A percentile compares a stretch with the other conserved stretches of the same genome.
phyloP scores from a whole-genome alignment of 2,329 filamentous ascomycete genomes.

The Neonectria magnoliae region DNA sequence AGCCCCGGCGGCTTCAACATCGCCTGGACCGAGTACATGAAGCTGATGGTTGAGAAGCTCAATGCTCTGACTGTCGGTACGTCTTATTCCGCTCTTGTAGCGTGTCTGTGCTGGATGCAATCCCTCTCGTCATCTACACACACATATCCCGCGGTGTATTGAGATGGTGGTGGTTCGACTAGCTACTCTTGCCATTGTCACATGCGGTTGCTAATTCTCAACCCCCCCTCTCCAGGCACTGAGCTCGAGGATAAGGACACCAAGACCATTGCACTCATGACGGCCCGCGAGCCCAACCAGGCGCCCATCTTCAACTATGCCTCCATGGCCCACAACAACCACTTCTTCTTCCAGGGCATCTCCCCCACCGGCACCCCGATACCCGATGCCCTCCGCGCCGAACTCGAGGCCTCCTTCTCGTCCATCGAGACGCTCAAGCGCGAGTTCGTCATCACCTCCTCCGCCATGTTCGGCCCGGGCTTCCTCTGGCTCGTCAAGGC shows the following conservation, averaged over 20 bases:
- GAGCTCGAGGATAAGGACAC: slow-evolving; percentile 68
- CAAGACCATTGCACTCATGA: slow-evolving; percentile 76
- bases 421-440: slow-evolving; percentile 83
- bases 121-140: not conserved
- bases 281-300: slow-evolving; percentile 79
- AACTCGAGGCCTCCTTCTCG: slow-evolving; percentile 78
- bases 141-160: not conserved
- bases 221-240: slow-evolving; percentile 61
- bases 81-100: slow-evolving; percentile 38
- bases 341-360: slow-evolving; percentile 78
- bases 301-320: slow-evolving; percentile 94
- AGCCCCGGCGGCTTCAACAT: slow-evolving; percentile 75
- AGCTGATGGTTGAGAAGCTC: slow-evolving; percentile 76
- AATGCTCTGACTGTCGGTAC: slow-evolving; percentile 79
- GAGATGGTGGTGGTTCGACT: slow-evolving; percentile 8
- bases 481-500: slow-evolving; percentile 92
- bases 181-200: not conserved
- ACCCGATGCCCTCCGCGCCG: slow-evolving; percentile 62
- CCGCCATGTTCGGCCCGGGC: slow-evolving; percentile 94
- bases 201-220: slow-evolving; percentile 20
- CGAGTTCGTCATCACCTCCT: slow-evolving; percentile 83
- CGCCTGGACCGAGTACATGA: slow-evolving; percentile 87
- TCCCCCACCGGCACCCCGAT: slow-evolving; percentile 60
- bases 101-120: slow-evolving; percentile 16
- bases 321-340: slow-evolving; percentile 93